Base-by-base conservation (phyloP, 2,329 filamentous ascomycete species). In the Elsinoe fawcettii region DNA sequence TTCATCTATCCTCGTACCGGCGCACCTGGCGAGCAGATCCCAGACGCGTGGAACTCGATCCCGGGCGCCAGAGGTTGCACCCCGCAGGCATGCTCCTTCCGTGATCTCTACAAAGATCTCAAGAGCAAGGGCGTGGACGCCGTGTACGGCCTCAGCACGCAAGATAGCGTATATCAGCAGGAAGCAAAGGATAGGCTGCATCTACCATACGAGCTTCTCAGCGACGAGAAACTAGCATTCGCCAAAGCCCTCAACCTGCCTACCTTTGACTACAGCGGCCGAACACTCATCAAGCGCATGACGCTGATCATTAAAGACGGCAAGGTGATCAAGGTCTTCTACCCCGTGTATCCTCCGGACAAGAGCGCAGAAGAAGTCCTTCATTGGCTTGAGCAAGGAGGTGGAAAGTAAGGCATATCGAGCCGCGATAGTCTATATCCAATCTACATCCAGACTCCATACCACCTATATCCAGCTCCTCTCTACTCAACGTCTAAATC, bases 51-150 rank as follows among this genome's bases (percentile, higher is more conserved):
- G 73, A 72, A 75, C 62, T 60, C 65, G 14, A 75, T 75, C 55
- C 72, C 72, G 3, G 73, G 74, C 25, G 73, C 73, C 6, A 64
- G 72, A 58, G 73, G 73, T 55, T 76, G 73, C 63, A 74, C 74
- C 12, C 71, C 72, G 5, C 72, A 74, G 65, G 72, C 73, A 12
- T 75, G 74, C 63, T 70, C 69, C 9, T 75, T 76, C 66, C 69
- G 71, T 22, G 71, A 74, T 60, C 61, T 62, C 5, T 60, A 64
- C 1, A 49, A 63, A 3, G 64, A 69, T 9, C 64, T 74, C 14
- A 51, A 60, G n/a, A 44, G 59, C 2, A 56, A 62, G 5, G 69
- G 70, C 5, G 67, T 74, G 0, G 61, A 60, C 32, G 63, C 67
- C 23, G 65, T 75, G 27, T 75, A 72, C 58, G 73, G 72, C 23